Evolutionary conservation across 371 early-diverging fungal species (phyloP), one percentile per base, ranked within the genome.

Genomic region (Haplosporangium sp.): DNA sequence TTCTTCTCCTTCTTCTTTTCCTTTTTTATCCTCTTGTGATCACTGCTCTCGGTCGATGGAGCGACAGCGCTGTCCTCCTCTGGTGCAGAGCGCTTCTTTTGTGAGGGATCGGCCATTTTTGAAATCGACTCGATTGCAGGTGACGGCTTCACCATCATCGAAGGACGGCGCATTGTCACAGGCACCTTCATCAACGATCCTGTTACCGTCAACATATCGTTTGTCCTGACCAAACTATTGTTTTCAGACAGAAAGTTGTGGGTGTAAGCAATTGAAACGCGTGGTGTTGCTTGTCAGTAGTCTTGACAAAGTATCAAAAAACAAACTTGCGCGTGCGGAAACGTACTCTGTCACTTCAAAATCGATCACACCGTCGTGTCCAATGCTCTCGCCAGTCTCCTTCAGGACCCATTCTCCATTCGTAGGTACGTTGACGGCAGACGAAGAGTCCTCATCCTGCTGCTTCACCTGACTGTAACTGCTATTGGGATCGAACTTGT

Each of bases 161-260:
- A 79, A 36, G 68, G 52, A 23, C 73, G 80, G 18, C 80, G 80
- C 41, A 45, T 45, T 46, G 62, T 79, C 42, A 79, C 69, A n/a
- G 80, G 73, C 20, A 79, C 80, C 29, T 64, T 61, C 80, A 72
- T 59, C 56, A 94, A 81, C 29, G 92, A 88, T 62, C 94, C 94
- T 56, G 88, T 86, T 16, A 92, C 88, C 12, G 92, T 88, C 48
- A 94, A 81, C 83, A 94, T 92, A 60, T 91, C 89, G 80, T 91
- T 92, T 42, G 90, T 89, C 74, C 88, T 88, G 58, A 90, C 86
- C 63, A 94, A 84, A 46, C 93, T 93, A 73, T 16, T 20, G 6
- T 5, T n/a, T 29, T 14, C 21, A 52, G n/a, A 46, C 61, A 12
- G 37, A 48, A 21, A 54, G 14, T 36, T 0, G 54, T 29, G 36